Evolutionary conservation across 495 filamentous ascomycete genomes (phyloP).

Genomic region (Clohesyomyces aquaticus): DNA sequence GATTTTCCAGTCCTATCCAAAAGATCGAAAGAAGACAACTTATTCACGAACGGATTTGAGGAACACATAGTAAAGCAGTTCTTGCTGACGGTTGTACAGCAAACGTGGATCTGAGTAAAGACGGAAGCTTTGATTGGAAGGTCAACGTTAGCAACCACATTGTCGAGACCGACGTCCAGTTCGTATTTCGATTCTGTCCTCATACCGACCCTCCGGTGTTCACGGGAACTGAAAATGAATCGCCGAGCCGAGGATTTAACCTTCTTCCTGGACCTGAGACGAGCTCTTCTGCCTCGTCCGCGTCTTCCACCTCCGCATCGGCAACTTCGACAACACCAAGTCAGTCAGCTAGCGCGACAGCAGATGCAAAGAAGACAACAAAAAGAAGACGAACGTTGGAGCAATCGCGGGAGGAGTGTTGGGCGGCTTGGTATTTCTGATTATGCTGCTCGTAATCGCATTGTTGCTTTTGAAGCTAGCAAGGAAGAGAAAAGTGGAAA

Average conservation of each 20-base stretch:
- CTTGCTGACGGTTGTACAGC: neutral
- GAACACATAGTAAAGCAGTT: neutral
- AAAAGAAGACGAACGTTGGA: conserved; percentile 7
- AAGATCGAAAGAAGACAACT: no score
- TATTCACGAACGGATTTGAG: no score
- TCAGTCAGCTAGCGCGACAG: neutral
- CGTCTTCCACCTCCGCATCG: conserved; percentile 2
- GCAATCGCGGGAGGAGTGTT: conserved; percentile 12
- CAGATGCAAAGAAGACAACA: neutral
- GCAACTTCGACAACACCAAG: neutral
- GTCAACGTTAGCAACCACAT: conserved; percentile 1
- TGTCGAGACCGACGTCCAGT: neutral
- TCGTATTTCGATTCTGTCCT: neutral
- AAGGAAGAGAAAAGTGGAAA: neutral
- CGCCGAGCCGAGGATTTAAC: neutral
- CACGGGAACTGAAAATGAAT: neutral
- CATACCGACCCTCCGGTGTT: neutral
- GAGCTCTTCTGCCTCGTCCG: neutral
- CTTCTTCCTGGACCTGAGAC: neutral
- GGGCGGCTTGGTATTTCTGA: neutral
- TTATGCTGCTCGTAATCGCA: neutral
- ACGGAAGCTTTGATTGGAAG: conserved; percentile 6
- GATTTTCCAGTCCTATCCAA: no score
- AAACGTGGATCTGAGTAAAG: neutral
- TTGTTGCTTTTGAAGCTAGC: neutral